Evolutionary conservation across 257 asterid species (phyloP), one percentile per base, ranked within the genome.

Genomic region (Thymus quinquecostatus): DNA sequence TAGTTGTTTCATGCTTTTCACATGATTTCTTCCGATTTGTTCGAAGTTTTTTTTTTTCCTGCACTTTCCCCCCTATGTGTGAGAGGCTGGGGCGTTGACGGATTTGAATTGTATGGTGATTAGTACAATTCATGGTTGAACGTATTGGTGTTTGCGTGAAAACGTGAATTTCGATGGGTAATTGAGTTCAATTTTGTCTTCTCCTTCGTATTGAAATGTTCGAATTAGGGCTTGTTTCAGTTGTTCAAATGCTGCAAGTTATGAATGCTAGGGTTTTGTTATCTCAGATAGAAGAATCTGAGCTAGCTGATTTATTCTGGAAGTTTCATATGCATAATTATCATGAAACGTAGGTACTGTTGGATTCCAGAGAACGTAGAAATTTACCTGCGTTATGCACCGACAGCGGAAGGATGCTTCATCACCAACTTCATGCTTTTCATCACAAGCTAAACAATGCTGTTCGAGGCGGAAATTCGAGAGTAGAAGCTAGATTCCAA

Each of bases 341-440:
- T 54, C 54, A 65, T 63, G 51, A 0, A 60, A 68, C 69, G 75
- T 32, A 83, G 88, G 80, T 64, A 28, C 58, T 74, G 64, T 66
- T 77, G 60, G 76, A 77, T 75, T 29, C 65, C 43, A 70, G 63
- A 71, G 81, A 77, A 69, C 60, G 51, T 10, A 21, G 72, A 56
- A 29, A 40, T 64, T 49, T 66, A 12, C 65, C 62, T 64, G 71
- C 78, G 28, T 69, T 44, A 2, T 76, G 63, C 68, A 40, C 60
- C 10, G 49, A 62, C 36, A 40, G 34, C 69, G 76, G 55, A 12
- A 70, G 67, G 58, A 75, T 75, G 66, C 65, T 64, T 50, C 75
- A 48, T 4, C 70, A 29, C 60, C 60, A 50, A 69, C 55, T 66
- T 40, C 7, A 8, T 68, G 27, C 32, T 28, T 38, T 38, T 38